Evolutionary conservation across 208 protist species (phyloP), one percentile per base, ranked within the genome.

Genomic region (Leishmania gerbilli): DNA sequence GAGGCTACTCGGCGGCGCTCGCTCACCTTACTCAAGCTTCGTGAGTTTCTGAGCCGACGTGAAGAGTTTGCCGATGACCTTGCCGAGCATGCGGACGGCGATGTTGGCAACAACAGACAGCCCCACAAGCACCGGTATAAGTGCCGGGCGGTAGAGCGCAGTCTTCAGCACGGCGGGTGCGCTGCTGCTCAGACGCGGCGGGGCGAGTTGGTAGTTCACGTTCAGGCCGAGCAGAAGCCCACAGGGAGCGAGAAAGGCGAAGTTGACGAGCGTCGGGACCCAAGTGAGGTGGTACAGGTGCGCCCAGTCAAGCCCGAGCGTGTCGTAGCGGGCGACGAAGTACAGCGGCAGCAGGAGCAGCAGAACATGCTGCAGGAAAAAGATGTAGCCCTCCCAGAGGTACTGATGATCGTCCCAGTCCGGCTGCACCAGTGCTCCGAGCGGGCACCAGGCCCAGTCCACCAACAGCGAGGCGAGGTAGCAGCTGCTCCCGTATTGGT

Each of bases 131-230:
- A 88, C 21, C 5, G 75, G 19, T 11, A 94, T 84, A 56, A 87
- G 82, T 31, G 77, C 71, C 8, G 81, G 80, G 34, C 91, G 84
- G 77, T 95, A 96, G 49, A 86, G 84, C 51, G 74, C 45, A 6
- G 71, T 71, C 68, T 71, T 64, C 37, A 87, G 74, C 24, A 85
- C 60, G 2, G 81, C 60, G 19, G 71, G 76, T 11, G 78, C 83
- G 27, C 64, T 21, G 13, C 79, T 76, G 64, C 81, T 81, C 27
- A 91, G 80, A 11, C 79, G 86, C 49, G 93, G 91, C 27, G 93
- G 93, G 69, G 88, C 88, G 7, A 96, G 78, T 88, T 93, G 91
- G 79, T 96, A 96, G 74, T 96, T 93, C 2, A 96, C 55, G 77
- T 96, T 96, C 51, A 96, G 83, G 2, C 93, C 93, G 31, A 87